phyloP scores from a whole-genome alignment of 495 filamentous ascomycete species.

The Beverwykella pulmonaria region DNA sequence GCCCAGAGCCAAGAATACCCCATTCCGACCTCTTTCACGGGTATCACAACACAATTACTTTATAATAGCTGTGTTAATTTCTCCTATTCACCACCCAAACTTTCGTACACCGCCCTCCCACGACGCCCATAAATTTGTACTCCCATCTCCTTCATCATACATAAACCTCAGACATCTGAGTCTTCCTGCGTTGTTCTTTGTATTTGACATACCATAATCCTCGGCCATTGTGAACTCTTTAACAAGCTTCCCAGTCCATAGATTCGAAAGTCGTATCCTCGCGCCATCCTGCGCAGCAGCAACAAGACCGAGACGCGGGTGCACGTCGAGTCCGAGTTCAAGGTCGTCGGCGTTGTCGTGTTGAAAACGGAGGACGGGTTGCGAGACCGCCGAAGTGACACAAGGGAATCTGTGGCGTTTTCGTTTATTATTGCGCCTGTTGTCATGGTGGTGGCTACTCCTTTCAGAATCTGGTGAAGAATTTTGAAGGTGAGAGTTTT shows the following conservation, averaged over 20 bases:
- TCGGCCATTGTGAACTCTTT: neutral
- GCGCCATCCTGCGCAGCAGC: slow-evolving; percentile 38
- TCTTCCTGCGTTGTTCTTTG: neutral
- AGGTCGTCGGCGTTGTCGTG: slow-evolving; percentile 16
- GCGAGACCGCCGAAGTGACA: neutral
- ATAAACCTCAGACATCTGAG: slow-evolving; percentile 21
- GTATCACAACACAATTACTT: too few relatives aligned
- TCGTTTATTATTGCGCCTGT: neutral
- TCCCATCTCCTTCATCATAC: slow-evolving; percentile 11
- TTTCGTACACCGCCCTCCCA: slow-evolving; percentile 2
- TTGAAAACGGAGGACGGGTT: slow-evolving; percentile 21
- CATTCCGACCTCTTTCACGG: too few relatives aligned
- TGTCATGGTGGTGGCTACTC: neutral
- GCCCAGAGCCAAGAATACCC: too few relatives aligned
- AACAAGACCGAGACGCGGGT: slow-evolving; percentile 34
- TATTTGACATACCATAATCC: neutral
- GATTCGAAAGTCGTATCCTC: slow-evolving; percentile 26
- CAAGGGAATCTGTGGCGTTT: neutral
- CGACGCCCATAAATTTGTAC: slow-evolving; percentile 13
- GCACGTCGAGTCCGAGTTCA: slow-evolving; percentile 39
- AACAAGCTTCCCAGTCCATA: slow-evolving; percentile 32
- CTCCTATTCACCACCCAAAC: slow-evolving; percentile 29
- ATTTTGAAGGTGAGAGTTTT: neutral
- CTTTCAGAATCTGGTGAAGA: neutral
- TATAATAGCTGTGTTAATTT: neutral